Evolutionary conservation across 768 basidiomycete species (phyloP).

Genomic region (Naganishia vaughanmartiniae): DNA sequence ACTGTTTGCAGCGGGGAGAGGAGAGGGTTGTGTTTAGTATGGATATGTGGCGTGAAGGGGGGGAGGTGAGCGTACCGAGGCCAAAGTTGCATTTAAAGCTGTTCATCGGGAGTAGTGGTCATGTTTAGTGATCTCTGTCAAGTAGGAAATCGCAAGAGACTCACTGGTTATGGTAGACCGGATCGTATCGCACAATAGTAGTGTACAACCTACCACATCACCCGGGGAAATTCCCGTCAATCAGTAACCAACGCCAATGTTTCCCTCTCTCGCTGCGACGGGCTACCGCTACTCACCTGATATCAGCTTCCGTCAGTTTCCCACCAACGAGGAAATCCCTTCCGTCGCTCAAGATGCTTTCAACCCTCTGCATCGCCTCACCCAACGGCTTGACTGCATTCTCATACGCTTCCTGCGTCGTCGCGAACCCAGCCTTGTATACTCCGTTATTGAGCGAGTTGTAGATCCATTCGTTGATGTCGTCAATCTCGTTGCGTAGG

Average conservation of each 20-base stretch:
- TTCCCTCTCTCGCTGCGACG: too few relatives aligned
- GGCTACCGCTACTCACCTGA: slow-evolving; percentile 32
- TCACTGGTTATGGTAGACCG: slow-evolving; percentile 20
- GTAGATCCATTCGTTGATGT: slow-evolving; percentile 64
- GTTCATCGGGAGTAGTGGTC: slow-evolving; percentile 41
- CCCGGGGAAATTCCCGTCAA: too few relatives aligned
- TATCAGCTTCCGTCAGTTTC: slow-evolving; percentile 63
- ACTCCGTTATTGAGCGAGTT: slow-evolving; percentile 56
- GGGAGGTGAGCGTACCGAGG: slow-evolving; percentile 1
- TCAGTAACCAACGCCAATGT: slow-evolving; percentile 38
- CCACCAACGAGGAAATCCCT: slow-evolving; percentile 83
- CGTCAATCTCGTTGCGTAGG: slow-evolving; percentile 73
- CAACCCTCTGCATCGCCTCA: slow-evolving; percentile 73
- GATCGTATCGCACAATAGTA: slow-evolving; percentile 68
- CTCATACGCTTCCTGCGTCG: slow-evolving; percentile 74
- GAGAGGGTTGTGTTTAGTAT: too few relatives aligned
- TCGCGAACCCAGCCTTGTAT: slow-evolving; percentile 86
- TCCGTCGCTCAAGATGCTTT: slow-evolving; percentile 66
- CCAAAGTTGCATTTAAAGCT: neutral
- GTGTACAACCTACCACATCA: slow-evolving; percentile 67
- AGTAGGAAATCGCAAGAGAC: too few relatives aligned
- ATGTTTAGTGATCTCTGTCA: neutral
- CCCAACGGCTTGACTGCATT: slow-evolving; percentile 72
- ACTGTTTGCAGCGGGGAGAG: slow-evolving; percentile 49
- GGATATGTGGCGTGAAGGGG: neutral